Evolutionary conservation across 345 rosid genomes (phyloP), one percentile per base, ranked within the genome.

Genomic region (Mallotus nudiflorus): DNA sequence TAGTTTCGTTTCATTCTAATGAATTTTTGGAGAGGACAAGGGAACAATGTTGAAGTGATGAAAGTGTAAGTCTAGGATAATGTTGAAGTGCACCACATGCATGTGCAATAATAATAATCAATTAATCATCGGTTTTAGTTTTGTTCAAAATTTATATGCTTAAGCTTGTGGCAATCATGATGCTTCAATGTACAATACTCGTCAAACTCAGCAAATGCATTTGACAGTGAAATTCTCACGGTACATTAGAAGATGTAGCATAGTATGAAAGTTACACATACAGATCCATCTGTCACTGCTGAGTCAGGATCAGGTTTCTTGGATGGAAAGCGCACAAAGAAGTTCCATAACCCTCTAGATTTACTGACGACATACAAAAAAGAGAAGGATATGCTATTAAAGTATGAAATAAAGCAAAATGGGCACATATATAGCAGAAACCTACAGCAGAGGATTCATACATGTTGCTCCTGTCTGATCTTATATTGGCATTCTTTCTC

Each of bases 311-410:
- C 81, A 73, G 82, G 72, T 68, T 82, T 85, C 75, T 77, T 78
- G 49, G 60, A 57, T 68, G 85, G 78, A 72, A 81, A 64, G 71
- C 58, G 80, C 33, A 16, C 69, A 67, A 86, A 79, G 81, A 82
- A 71, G 75, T 83, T 84, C 92, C 91, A 89, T 50, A 83, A 68
- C 75, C 96, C 91, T 78, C 75, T 84, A 74, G 84, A 81, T 76
- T 69, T 82, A 63, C 86, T 74, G 78, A 51, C 64, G 81, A 68
- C 60, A 71, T 80, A 48, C 65, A 33, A 48, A 46, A 59, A 42
- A 40, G 46, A 31, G 16, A 61, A 12, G 61, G 19, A 48, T 64
- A 49, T 24, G 18, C 39, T 19, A 59, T 59, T 71, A 24, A 64
- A 39, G 48, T 12, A 12, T 39, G 33, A 68, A 58, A 73, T 50